Base-by-base conservation (phyloP, 2,329 filamentous ascomycete species). In the Exserohilum rostratum region DNA sequence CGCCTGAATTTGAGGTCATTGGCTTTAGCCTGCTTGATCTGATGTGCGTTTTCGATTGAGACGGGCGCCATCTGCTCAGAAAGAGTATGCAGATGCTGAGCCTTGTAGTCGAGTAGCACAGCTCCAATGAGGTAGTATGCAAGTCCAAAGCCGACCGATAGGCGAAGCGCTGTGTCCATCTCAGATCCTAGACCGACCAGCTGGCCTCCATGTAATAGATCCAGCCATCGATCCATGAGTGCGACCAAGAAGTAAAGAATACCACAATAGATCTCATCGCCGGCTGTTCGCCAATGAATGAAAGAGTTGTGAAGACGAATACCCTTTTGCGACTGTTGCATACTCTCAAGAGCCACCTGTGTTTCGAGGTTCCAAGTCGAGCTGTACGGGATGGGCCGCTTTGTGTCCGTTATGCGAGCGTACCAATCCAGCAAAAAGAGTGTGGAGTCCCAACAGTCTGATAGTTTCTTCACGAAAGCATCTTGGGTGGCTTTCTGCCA, bases 291-390 rank as follows among this genome's bases (percentile, higher is more conserved):
- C 81, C 82, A 85, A 56, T 84, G 82, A 22, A 84, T 80, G 61
- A 85, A 85, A 2, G 81, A 80, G 59, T 82, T 85, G 67, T 85
- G 83, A 13, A 84, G 73, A 22, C 79, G 76, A 13, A 85, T 79
- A 2, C 82, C 83, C 59, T 83, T 83, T 55, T 84, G 81, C 3
- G 80, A 78, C 53, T 80, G 80, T 34, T 78, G 78, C 60, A 85
- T 76, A 22, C 78, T 82, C 57, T 83, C 79, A 18, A 83, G 68
- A 7, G 80, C 83, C 2, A 83, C 82, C 62, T 83, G 82, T 0
- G 79, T 79, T 61, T 83, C 81, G n/a, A 84, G 78, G 51, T 84
- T 84, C 83, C 83, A 85, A 2, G 80, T 80, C 3, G 82, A 83
- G 55, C 80, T 84, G 64, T 80, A 85, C 0, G 80, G 80, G 50